Base-by-base conservation (phyloP, 495 filamentous ascomycete species). In the Hypomontagnella monticulosa region DNA sequence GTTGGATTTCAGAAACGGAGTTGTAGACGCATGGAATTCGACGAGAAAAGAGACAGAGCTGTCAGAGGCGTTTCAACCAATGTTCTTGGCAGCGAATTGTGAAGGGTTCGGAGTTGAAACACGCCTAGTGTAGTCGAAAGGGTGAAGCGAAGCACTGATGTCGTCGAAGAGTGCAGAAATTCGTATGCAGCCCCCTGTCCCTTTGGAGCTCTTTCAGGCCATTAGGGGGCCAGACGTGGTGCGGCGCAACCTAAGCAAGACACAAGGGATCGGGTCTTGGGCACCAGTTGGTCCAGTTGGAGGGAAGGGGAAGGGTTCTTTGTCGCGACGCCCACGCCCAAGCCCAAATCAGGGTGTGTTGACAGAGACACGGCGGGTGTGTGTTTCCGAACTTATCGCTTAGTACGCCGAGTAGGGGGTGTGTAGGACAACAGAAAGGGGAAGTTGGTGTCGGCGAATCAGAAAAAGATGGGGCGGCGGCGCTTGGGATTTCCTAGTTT, bases 111-210 rank as follows among this genome's bases (percentile, higher is more conserved):
- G 33, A 56, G 66, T 69, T 63, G 66, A 69, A 69, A 69, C 66
- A 69, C 33, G 59, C 47, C 44, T 56, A 27, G 23, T 27, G 3
- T 41, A 50, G 49, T 42, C 40, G 55, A 66, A 66, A 69, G 54
- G 65, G 59, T 69, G 66, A 63, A 57, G 66, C 60, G 66, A 63
- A 57, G 66, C 60, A 69, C 60, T 59, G 66, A 69, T 63, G 66
- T 69, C 60, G 60, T 69, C 40, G 60, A 69, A 59, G 18, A 23
- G 43, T 56, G 60, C 44, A 69, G 66, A 63, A 63, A 56, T 61
- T 62, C 57, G 20, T 44, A 63, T 53, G 66, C 53, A 59, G 51
- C 41, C 66, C 66, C 59, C 55, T 44, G 44, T 50, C 18, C 58
- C 57, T 47, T 57, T 61, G 57, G 55, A 61, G 54, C 53, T 58